Base-by-base conservation (phyloP, 148 eudicot species). In the Polygonum maritimum region DNA sequence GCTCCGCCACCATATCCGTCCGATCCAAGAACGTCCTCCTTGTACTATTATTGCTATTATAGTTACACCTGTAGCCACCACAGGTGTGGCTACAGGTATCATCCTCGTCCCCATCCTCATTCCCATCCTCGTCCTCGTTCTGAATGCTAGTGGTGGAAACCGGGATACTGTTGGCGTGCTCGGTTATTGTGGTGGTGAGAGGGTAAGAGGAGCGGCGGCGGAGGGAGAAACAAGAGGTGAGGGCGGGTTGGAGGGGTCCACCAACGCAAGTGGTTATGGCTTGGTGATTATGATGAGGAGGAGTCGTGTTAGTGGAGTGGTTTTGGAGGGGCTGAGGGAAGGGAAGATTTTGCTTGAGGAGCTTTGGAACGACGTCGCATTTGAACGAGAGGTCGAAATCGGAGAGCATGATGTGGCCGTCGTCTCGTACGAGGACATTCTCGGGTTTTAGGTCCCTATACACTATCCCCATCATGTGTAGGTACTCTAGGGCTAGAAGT, bases 361-460 rank as follows among this genome's bases (percentile, higher is more conserved):
- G 78, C 41, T 76, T 76, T n/a, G 78, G 78, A 31, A 76, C 72
- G 33, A 76, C 78, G 62, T 84, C 82, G 65, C 84, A 86, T 73
- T 77, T 82, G 44, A 87, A 69, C 15, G 82, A 87, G 76, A 87
- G 88, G 40, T 87, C 90, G 33, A 85, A 87, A 58, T 87, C 86
- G 0, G 85, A 83, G 54, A 85, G 73, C 88, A 85, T 87, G 31
- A 85, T 83, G 75, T 85, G 88, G 58, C 88, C 90, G 16, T 85
- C 90, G 2, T 83, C 79, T 70, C 84, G 69, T 2, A 87, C 80
- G 2, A 87, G 75, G 15, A 87, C 80, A 41, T 87, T 87, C 76
- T 87, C 90, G 9, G 90, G 90, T 76, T 87, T 87, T 3, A 87
- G 57, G 71, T 85, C 90, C 0, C 88, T 80, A 55, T 85, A 87